phyloP scores from a whole-genome alignment of 352 stramenopile genomes.

The Phytophthora agathidicida region DNA sequence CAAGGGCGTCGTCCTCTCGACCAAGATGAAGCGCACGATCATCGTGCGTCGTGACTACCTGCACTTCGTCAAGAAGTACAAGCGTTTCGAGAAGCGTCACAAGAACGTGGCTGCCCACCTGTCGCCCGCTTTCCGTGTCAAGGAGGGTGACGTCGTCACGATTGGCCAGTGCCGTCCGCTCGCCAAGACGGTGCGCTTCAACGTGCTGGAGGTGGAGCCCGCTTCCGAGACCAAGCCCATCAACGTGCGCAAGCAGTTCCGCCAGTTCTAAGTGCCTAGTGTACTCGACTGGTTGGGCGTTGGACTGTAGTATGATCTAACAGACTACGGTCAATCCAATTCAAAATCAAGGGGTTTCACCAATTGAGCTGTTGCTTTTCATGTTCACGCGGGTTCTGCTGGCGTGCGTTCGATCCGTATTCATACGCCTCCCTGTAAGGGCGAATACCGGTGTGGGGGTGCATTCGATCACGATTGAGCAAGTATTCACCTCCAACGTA shows the following conservation, averaged over 20 bases:
- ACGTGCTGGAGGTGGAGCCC: conserved; percentile 98
- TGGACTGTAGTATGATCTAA: no score
- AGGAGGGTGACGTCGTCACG: conserved; percentile 99
- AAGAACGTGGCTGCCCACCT: conserved; percentile 99
- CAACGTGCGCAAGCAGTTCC: conserved; percentile 99
- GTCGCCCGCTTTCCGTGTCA: conserved; percentile 97
- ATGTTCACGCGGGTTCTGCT: no score
- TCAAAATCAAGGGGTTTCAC: no score
- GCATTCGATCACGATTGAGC: no score
- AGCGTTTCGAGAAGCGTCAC: conserved; percentile 99
- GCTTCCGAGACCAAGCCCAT: conserved; percentile 95
- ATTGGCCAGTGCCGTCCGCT: conserved; percentile 99
- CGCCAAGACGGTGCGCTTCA: conserved; percentile 99
- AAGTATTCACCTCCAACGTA: no score
- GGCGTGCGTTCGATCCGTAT: no score
- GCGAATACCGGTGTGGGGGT: no score
- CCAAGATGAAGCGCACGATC: conserved; percentile 99
- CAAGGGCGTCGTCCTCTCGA: conserved; percentile 99
- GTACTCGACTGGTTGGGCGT: conserved; percentile 2
- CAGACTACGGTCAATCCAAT: no score
- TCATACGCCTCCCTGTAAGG: no score
- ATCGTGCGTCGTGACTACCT: conserved; percentile 99
- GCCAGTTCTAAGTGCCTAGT: conserved; percentile 93
- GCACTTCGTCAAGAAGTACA: conserved; percentile 99
- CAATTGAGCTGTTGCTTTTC: no score